Conservation (phyloP, 345 rosid species). For the Eutrema heterophyllum region DNA sequence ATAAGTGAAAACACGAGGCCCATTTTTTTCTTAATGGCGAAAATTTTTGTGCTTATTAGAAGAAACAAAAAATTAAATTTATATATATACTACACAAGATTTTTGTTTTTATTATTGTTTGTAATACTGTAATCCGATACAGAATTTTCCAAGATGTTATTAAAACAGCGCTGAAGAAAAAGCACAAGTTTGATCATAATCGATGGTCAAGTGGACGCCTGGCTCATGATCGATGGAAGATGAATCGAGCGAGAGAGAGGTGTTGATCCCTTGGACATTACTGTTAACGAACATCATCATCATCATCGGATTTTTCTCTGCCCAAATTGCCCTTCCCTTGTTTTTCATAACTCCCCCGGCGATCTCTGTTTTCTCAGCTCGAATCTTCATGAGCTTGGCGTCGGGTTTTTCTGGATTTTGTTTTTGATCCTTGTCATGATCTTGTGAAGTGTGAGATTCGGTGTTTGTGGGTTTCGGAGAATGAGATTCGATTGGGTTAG, state of each 20-base stretch:
- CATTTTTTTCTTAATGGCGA: background rate
- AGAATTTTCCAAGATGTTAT: background rate
- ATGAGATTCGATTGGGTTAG: background rate
- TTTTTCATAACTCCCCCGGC: background rate
- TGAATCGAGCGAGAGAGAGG: slow-evolving; percentile 25
- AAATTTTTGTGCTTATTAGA: background rate
- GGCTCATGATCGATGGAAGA: slow-evolving; percentile 27
- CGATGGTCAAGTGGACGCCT: slow-evolving; percentile 26
- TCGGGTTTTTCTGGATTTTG: background rate
- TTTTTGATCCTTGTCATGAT: background rate
- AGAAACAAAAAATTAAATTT: too few species aligned
- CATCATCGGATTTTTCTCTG: background rate
- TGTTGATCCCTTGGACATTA: slow-evolving; percentile 30
- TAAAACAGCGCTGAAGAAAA: background rate
- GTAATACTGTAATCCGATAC: background rate
- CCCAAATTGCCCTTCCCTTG: background rate
- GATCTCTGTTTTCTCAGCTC: background rate
- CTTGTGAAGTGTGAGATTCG: background rate
- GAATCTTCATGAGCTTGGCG: background rate
- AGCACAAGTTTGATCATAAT: background rate
- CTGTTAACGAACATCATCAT: slow-evolving; percentile 21
- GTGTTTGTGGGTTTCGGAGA: background rate
- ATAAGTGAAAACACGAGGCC: background rate
- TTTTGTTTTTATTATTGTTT: background rate
- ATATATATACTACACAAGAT: background rate